Conservation (phyloP, 2,329 filamentous ascomycete genomes). For the Sordariomycetes sp. region DNA sequence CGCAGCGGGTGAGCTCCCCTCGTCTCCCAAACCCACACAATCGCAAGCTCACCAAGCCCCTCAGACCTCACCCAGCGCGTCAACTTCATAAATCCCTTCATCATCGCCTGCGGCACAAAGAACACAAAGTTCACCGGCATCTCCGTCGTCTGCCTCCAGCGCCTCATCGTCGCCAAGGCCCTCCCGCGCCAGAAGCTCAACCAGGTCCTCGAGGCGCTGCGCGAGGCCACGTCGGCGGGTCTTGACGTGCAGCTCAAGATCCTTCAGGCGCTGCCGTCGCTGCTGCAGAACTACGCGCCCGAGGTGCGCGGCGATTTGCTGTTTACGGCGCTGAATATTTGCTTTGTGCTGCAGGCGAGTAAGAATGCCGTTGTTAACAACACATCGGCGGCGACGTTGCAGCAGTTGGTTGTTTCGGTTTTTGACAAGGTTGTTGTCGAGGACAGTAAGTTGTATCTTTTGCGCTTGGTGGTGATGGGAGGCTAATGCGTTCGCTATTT, state of each 20-base stretch:
- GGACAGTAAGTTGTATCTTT: conserved; percentile 47
- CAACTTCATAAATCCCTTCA: conserved; percentile 83
- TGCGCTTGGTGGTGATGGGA: not conserved
- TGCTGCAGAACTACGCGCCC: conserved; percentile 79
- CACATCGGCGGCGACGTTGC: conserved; percentile 89
- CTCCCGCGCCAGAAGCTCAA: conserved; percentile 67
- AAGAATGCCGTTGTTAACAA: conserved; percentile 92
- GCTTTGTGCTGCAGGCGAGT: conserved; percentile 78
- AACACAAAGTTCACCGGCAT: conserved; percentile 85
- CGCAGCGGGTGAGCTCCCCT: conserved; percentile 43
- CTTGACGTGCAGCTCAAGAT: conserved; percentile 94
- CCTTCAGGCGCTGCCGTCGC: conserved; percentile 75
- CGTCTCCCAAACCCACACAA: conserved; percentile 2
- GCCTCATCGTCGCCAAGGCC: conserved; percentile 70
- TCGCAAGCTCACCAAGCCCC: conserved; percentile 1
- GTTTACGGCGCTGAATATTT: conserved; percentile 75
- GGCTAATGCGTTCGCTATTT: not conserved
- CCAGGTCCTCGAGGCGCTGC: conserved; percentile 78
- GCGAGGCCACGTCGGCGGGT: conserved; percentile 67
- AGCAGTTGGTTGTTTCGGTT: conserved; percentile 82
- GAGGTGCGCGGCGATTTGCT: conserved; percentile 73
- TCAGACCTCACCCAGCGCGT: conserved; percentile 70
- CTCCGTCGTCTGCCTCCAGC: conserved; percentile 77
- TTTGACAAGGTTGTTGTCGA: conserved; percentile 84
- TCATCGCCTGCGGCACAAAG: conserved; percentile 81